These are phyloP conservation scores for Podospora pseudoanserina DNA, from an alignment of 495 filamentous ascomycete genomes.

Conservation along the genomic window DNA sequence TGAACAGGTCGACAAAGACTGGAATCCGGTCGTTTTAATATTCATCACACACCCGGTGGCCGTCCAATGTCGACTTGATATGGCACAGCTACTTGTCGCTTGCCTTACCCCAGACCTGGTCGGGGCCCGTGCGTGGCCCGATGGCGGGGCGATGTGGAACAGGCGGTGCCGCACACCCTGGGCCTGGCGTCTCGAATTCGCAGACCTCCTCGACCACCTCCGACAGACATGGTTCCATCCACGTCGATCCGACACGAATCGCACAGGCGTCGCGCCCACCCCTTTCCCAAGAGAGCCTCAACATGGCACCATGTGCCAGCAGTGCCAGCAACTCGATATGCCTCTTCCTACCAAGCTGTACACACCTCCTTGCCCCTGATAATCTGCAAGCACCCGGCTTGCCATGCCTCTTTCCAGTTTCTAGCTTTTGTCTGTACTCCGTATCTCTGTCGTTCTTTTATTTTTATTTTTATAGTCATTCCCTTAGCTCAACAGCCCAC, in stretches of 20 bases:
- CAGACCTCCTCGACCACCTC: slow-evolving; percentile 13
- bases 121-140: slow-evolving; percentile 12
- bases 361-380: not conserved
- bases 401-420: not conserved
- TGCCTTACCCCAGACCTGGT: slow-evolving; percentile 10
- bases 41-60: not conserved
- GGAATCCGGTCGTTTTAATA: not conserved
- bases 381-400: not conserved
- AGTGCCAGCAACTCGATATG: no score
- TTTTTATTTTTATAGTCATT: slow-evolving; percentile 1
- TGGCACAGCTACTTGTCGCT: slow-evolving; percentile 5
- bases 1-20: not conserved
- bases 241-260: slow-evolving; percentile 33
- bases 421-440: not conserved
- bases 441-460: not conserved
- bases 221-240: slow-evolving; percentile 31
- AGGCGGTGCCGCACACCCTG: slow-evolving; percentile 24
- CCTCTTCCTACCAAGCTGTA: no score
- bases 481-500: slow-evolving; percentile 9
- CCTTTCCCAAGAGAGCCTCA: not conserved
- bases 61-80: slow-evolving; percentile 3
- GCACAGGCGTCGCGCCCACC: slow-evolving; percentile 5
- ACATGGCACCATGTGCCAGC: not conserved
- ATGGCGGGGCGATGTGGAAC: slow-evolving; percentile 17
- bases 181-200: slow-evolving; percentile 22